Evolutionary conservation across 2,329 filamentous ascomycete species (phyloP), one percentile per base, ranked within the genome.

Genomic region (Leptosphaerulina australis): DNA sequence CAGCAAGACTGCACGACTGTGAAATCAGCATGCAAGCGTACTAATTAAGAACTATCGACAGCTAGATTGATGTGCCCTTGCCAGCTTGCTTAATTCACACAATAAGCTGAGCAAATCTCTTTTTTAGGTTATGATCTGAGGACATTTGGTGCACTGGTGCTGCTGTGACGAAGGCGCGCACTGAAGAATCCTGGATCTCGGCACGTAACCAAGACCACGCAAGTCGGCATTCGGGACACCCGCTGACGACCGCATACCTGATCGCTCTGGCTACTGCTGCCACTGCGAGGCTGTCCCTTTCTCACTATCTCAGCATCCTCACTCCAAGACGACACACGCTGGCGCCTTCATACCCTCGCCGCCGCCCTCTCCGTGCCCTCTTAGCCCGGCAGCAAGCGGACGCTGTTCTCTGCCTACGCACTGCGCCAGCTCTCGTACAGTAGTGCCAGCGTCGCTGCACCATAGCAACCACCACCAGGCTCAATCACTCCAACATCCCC

Each of bases 401-500:
- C 26, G 25, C 37, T 18, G 26, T 14, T 14, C 20, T 15, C 14
- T 24, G 14, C 21, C 38, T n/a, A 39, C 36, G 9, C 36, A 26
- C 21, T 14, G 24, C 15, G 21, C 40, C 37, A 28, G n/a, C 33
- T 44, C 28, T 55, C 56, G 29, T 14, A 28, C 38, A 17, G 38
- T 28, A 18, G 35, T 9, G 31, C 31, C 45, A 41, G 24, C 31
- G 17, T 43, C 21, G 29, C 25, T 30, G 43, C 37, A 40, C 18
- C 12, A 50, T 53, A 56, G 47, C 60, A 57, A 53, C 38, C 49
- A 29, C 46, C 37, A 53, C 51, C 60, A 52, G 57, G 49, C 56
- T 43, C 55, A 49, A 36, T 47, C 31, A 39, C 35, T 20, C 34
- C 46, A 25, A 46, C 43, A 37, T 49, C 57, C 34, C 58, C 35